Percentiles rank a stretch among this genome's conserved stretches.
These are phyloP conservation scores for Trichoderma sp. DNA, from an alignment of 2,329 filamentous ascomycete genomes.

Conservation along the genomic window DNA sequence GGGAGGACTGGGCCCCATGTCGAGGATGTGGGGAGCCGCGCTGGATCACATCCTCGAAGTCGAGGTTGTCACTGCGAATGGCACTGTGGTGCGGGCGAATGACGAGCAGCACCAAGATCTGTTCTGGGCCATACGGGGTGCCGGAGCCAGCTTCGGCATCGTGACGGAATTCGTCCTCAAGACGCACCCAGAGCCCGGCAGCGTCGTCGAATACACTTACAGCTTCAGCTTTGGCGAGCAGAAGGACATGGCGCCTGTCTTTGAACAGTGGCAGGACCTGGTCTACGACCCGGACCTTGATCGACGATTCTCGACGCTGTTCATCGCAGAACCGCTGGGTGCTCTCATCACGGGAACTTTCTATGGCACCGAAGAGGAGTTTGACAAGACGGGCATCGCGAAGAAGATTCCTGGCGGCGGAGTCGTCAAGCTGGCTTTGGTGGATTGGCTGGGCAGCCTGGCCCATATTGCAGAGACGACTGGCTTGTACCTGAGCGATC, in stretches of 20 bases:
- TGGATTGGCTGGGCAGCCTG: conserved; percentile 65
- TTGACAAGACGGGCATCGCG: conserved; percentile 53
- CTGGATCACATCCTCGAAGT: conserved; percentile 59
- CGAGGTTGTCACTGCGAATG: conserved; percentile 60
- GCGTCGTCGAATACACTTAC: conserved; percentile 62
- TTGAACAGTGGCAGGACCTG: conserved; percentile 61
- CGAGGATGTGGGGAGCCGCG: conserved; percentile 60
- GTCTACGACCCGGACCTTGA: conserved; percentile 57
- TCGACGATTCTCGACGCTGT: conserved; percentile 59
- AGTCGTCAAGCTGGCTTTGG: conserved; percentile 50
- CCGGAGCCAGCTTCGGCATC: conserved; percentile 59
- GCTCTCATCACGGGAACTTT: conserved; percentile 62
- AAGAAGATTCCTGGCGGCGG: conserved; percentile 49
- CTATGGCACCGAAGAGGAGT: conserved; percentile 62
- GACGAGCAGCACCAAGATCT: conserved; percentile 54
- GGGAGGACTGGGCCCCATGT: conserved; percentile 61
- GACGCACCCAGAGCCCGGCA: conserved; percentile 58
- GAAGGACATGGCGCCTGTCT: conserved; percentile 51
- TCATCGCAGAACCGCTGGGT: conserved; percentile 57
- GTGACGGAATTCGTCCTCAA: conserved; percentile 59
- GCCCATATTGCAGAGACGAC: conserved; percentile 54
- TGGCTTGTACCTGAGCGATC: conserved; percentile 50
- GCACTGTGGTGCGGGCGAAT: conserved; percentile 52
- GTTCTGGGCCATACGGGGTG: conserved; percentile 60
- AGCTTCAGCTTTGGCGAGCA: conserved; percentile 53